Evolutionary conservation across 345 rosid species (phyloP).

Genomic region (Corchorus olitorius): DNA sequence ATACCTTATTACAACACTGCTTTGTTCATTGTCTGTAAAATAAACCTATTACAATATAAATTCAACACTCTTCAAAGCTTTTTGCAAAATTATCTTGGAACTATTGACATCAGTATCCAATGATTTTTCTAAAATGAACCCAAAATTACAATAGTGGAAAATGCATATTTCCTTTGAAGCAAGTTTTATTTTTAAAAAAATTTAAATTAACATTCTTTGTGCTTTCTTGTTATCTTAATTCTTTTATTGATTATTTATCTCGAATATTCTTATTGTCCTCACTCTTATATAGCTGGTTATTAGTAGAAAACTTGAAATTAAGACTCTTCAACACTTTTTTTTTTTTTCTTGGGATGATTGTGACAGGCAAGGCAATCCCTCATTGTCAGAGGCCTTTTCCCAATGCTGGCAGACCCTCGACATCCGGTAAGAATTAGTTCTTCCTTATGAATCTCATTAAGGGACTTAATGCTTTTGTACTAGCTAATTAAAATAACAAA

Average conservation of each 20-base stretch:
- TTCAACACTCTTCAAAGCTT: neutral
- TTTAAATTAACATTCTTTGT: neutral
- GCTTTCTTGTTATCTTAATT: neutral
- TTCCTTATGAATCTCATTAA: conserved; percentile 7
- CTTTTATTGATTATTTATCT: neutral
- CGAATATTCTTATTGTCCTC: neutral
- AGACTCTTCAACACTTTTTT: conserved; percentile 1
- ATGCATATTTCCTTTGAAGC: neutral
- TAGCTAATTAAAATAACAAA: neutral
- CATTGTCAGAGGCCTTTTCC: conserved; percentile 63
- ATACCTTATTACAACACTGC: neutral
- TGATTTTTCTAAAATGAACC: neutral
- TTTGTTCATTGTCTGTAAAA: neutral
- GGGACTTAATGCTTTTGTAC: neutral
- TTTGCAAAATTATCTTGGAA: neutral
- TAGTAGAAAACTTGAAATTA: neutral
- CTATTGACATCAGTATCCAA: neutral
- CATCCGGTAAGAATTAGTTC: conserved; percentile 49
- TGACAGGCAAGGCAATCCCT: conserved; percentile 75
- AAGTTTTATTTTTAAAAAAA: neutral
- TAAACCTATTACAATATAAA: neutral
- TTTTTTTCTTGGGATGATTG: conserved; percentile 8
- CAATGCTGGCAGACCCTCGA: conserved; percentile 64
- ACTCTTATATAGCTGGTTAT: neutral
- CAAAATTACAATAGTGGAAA: neutral